Evolutionary conservation across 306 rosid genomes (phyloP).

Genomic region (Lathyrus tuberosus): DNA sequence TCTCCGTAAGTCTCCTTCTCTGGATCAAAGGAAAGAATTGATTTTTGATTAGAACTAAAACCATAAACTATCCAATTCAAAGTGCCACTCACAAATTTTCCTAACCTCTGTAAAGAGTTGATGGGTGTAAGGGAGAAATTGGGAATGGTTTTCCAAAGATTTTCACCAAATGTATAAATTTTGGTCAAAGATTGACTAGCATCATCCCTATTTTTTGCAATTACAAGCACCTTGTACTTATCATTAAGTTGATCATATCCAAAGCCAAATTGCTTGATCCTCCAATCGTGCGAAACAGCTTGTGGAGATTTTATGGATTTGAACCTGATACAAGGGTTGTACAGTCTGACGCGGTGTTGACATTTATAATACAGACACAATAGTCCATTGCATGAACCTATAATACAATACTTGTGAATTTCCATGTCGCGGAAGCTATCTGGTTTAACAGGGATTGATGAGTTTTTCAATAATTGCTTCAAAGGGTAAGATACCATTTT

Average conservation of each 20-base stretch:
- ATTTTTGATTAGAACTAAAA: background rate
- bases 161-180: constrained; percentile 15
- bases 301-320: background rate
- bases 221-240: constrained; percentile 18
- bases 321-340: constrained; percentile 25
- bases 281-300: background rate
- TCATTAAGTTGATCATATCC: constrained; percentile 38
- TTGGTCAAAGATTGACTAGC: background rate
- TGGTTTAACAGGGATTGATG: background rate
- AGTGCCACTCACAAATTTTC: constrained; percentile 22
- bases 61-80: constrained; percentile 17
- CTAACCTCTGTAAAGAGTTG: background rate
- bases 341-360: background rate
- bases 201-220: background rate
- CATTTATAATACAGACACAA: background rate
- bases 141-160: background rate
- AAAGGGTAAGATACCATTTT: background rate
- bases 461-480: background rate
- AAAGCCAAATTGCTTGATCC: background rate
- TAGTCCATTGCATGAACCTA: constrained; percentile 39
- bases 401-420: background rate
- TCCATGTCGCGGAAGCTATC: background rate
- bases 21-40: constrained; percentile 20
- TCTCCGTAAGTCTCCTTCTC: constrained; percentile 20
- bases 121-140: background rate